Base-by-base conservation (phyloP, 352 stramenopile genomes). In the Globisporangium orthogonon region DNA sequence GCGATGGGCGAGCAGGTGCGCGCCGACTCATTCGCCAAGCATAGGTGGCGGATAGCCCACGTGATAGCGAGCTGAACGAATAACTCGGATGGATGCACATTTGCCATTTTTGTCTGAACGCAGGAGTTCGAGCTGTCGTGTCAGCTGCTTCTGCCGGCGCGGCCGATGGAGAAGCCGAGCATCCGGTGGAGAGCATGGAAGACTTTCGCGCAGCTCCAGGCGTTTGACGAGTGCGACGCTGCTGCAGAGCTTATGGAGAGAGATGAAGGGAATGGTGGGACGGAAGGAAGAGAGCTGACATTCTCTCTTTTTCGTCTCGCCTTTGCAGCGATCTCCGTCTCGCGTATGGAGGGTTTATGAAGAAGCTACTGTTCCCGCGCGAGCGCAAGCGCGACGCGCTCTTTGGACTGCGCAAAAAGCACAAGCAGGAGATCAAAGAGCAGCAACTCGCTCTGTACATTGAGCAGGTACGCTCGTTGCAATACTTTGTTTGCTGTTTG, bases 181-280 rank as follows among this genome's bases (percentile, higher is more conserved):
- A 83, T 89, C 55, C 77, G 78, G 44, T 92, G 82, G 82, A 92
- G 87, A 53, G 67, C 74, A 7, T 92, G 82, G 82, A 87, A 87
- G 50, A 78, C 78, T 4, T 76, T 78, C n/a, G 54, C 68, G 17
- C 69, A 92, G 58, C 62, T 90, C 5, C 82, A 89, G 50, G 54
- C 66, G 0, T 86, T 92, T 59, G 76, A 90, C 28, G 78, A 90
- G 82, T 92, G 68, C 54, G 76, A 65, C 23, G 23, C 17, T 4
- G 15, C 2, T 50, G 6, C 39, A 48, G 23, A n/a, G 10, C 7
- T 49, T 18, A 11, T 30, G 18, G 9, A 7, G 44, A 13, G n/a
- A 31, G n/a, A 1, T 7, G 13, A 13, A 11, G 33, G 33, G 33
- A 37, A 1, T 11, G 13, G 15, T 23, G 23, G 23, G 23, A 23